Percentiles rank a stretch among this genome's conserved stretches.
phyloP scores from a whole-genome alignment of 345 rosid species.

The Eucalyptus cloeziana region DNA sequence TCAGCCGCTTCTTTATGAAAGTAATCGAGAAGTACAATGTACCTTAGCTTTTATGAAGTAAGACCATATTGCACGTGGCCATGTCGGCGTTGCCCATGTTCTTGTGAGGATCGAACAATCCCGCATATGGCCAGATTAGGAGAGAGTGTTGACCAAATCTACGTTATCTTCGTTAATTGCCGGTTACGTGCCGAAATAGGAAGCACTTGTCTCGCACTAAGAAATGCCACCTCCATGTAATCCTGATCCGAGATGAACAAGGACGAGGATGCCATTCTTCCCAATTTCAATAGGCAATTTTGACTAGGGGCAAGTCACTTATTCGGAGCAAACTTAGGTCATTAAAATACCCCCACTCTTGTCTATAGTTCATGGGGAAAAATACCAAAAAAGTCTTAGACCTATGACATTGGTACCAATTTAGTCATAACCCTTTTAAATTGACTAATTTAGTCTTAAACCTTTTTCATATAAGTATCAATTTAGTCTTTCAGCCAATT shows the following conservation, averaged over 20 bases:
- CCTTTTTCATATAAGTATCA: too few species aligned
- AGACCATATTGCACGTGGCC: not conserved
- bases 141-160: not conserved
- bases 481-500: too few species aligned
- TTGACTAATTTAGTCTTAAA: too few species aligned
- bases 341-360: not conserved
- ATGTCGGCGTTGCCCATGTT: not conserved
- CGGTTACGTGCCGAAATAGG: not conserved
- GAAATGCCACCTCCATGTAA: not conserved
- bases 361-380: too few species aligned
- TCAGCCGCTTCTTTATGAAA: not conserved
- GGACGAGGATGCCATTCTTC: not conserved
- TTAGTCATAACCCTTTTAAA: too few species aligned
- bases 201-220: not conserved
- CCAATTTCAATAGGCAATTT: not conserved
- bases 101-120: not conserved
- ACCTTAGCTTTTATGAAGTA: not conserved
- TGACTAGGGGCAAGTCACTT: not conserved
- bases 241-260: not conserved
- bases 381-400: too few species aligned
- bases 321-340: not conserved
- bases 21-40: not conserved
- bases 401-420: accelerated
- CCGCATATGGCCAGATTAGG: not conserved
- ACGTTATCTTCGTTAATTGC: not conserved